Evolutionary conservation across 108 stramenopile species (phyloP).

Genomic region (Schizochytrium sp.): DNA sequence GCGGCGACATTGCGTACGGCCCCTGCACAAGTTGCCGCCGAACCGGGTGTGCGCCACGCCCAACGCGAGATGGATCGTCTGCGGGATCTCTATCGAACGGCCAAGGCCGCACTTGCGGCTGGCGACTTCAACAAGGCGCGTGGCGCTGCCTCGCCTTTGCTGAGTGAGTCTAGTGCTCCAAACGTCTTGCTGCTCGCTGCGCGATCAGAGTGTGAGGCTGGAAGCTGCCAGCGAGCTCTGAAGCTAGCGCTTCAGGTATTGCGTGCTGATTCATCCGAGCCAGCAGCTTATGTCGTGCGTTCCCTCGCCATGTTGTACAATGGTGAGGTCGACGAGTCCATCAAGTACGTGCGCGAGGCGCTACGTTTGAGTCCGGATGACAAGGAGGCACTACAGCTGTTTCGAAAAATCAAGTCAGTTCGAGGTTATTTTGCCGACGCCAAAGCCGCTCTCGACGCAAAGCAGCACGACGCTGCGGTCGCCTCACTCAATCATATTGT

Average conservation of each 20-base stretch:
- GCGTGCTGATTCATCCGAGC: not conserved
- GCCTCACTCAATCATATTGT: not conserved
- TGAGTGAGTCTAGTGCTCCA: not conserved
- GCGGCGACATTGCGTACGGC: not conserved
- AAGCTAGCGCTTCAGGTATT: conserved; percentile 11
- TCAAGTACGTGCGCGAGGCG: not conserved
- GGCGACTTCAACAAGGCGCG: not conserved
- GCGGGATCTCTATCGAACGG: not conserved
- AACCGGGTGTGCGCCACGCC: not conserved
- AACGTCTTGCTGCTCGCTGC: not conserved
- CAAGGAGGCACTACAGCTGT: not conserved
- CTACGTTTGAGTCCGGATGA: conserved; percentile 2
- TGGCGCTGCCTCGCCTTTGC: not conserved
- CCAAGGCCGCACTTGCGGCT: not conserved
- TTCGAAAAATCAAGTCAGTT: not conserved
- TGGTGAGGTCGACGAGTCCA: not conserved
- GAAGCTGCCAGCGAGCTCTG: not conserved
- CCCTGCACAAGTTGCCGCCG: not conserved
- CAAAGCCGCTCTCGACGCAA: not conserved
- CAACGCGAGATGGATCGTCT: not conserved
- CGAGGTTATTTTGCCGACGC: not conserved
- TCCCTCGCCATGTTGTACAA: not conserved
- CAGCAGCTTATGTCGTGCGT: conserved; percentile 1
- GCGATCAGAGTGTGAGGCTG: not conserved
- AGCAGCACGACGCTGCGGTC: not conserved